Conservation (phyloP, 2,329 filamentous ascomycete genomes). For the Dichotomopilus funicola region DNA sequence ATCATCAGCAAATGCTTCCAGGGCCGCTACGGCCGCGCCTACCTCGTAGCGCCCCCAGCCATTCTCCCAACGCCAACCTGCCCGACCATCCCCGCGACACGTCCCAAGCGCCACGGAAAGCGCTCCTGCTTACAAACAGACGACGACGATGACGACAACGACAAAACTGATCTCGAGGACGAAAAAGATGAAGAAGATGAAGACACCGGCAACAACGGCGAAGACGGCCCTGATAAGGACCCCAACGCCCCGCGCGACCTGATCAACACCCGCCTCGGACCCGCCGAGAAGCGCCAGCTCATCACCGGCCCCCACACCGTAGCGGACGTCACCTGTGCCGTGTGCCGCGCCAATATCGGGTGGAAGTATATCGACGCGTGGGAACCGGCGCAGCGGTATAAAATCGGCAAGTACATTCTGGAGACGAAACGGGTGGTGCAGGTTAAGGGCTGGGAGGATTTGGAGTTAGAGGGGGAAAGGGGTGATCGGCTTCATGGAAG, state of each 20-base stretch:
- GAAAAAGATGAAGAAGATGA: neutral
- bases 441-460: slow-evolving; percentile 49
- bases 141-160: slow-evolving; percentile 6
- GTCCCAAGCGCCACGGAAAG: no score
- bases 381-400: slow-evolving; percentile 56
- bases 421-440: slow-evolving; percentile 53
- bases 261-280: slow-evolving; percentile 50
- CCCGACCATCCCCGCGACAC: slow-evolving; percentile 1
- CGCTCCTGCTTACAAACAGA: slow-evolving; percentile 14
- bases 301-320: slow-evolving; percentile 59
- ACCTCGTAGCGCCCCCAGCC: slow-evolving; percentile 40
- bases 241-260: slow-evolving; percentile 26
- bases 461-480: neutral
- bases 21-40: slow-evolving; percentile 58
- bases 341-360: slow-evolving; percentile 52
- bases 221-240: no score
- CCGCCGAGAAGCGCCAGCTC: slow-evolving; percentile 49
- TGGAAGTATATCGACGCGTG: slow-evolving; percentile 64
- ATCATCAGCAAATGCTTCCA: slow-evolving; percentile 62
- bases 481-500: no score
- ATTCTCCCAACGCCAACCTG: slow-evolving; percentile 9
- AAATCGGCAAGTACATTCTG: slow-evolving; percentile 62
- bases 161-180: neutral
- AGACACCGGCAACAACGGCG: neutral
- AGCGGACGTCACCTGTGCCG: slow-evolving; percentile 53